These are phyloP conservation scores for Clavispora carvajalis DNA, from an alignment of 805 yeast genomes.

Conservation along the genomic window DNA sequence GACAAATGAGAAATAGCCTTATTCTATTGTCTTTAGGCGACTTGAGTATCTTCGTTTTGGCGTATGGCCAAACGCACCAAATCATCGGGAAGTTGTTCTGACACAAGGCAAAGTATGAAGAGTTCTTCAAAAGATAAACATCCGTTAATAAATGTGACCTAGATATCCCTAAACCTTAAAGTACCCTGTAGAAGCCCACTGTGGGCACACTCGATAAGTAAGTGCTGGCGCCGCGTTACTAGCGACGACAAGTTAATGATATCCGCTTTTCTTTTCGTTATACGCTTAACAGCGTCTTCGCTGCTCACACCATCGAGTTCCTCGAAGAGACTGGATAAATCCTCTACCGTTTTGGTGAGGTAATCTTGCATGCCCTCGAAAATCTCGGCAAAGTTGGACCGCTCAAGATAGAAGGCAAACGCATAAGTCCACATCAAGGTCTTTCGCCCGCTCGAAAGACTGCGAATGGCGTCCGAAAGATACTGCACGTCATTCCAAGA, in stretches of 20 bases:
- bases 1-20: too few relatives aligned
- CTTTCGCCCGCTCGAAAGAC: slow-evolving; percentile 62
- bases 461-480: slow-evolving; percentile 64
- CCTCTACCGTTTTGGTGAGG: slow-evolving; percentile 63
- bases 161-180: slow-evolving; percentile 14
- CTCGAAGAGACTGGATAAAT: slow-evolving; percentile 57
- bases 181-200: slow-evolving; percentile 34
- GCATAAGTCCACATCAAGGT: slow-evolving; percentile 90
- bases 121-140: too few relatives aligned
- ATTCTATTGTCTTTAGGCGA: too few relatives aligned
- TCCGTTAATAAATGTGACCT: neutral
- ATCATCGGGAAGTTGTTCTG: too few relatives aligned
- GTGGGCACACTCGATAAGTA: slow-evolving; percentile 41
- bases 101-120: neutral
- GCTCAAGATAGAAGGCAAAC: slow-evolving; percentile 60
- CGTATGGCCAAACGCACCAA: too few relatives aligned
- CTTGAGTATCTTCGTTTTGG: too few relatives aligned
- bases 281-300: slow-evolving; percentile 20
- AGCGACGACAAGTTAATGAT: slow-evolving; percentile 41
- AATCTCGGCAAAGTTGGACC: slow-evolving; percentile 50
- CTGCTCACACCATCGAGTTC: slow-evolving; percentile 25
- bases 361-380: slow-evolving; percentile 69
- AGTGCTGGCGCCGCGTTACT: slow-evolving; percentile 35
- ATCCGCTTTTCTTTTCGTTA: slow-evolving; percentile 32
- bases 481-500: slow-evolving; percentile 90